Evolutionary conservation across 2,329 filamentous ascomycete genomes (phyloP).

Genomic region (Neofusicoccum laricinum): DNA sequence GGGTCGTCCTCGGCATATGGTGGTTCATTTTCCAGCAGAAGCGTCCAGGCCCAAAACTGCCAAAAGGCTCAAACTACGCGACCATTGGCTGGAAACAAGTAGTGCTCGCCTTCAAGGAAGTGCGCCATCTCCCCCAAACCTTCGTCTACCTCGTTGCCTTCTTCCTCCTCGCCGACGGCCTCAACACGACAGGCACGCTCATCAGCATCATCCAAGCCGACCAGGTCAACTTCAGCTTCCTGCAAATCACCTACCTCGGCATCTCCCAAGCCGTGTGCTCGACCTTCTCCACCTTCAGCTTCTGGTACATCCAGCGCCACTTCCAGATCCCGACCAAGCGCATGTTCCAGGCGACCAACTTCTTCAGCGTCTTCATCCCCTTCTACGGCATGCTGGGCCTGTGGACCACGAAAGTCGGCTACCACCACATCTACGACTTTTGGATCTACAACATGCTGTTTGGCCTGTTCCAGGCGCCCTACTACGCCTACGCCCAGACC

Average conservation of each 20-base stretch:
- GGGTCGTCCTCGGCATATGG: conserved; percentile 61
- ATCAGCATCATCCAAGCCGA: conserved; percentile 64
- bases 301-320: conserved; percentile 61
- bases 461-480: conserved; percentile 65
- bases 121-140: conserved; percentile 65
- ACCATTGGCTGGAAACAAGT: conserved; percentile 60
- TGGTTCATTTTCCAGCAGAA: conserved; percentile 67
- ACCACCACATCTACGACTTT: conserved; percentile 54
- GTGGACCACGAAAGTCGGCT: conserved; percentile 54
- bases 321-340: conserved; percentile 61
- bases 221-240: conserved; percentile 62
- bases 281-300: conserved; percentile 59
- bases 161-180: conserved; percentile 66
- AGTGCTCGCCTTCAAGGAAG: conserved; percentile 35
- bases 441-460: conserved; percentile 56
- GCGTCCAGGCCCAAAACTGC: conserved; percentile 55
- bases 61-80: conserved; percentile 50
- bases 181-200: conserved; percentile 69
- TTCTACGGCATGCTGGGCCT: conserved; percentile 60
- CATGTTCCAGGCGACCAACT: conserved; percentile 65
- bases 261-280: conserved; percentile 64
- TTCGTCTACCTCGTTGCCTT: conserved; percentile 62
- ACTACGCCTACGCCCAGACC: conserved; percentile 69
- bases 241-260: conserved; percentile 63
- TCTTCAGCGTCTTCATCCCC: conserved; percentile 49